A percentile compares a stretch with the other conserved stretches of the same genome.
Conservation (phyloP, 306 rosid species). For the Albizia julibrissin region DNA sequence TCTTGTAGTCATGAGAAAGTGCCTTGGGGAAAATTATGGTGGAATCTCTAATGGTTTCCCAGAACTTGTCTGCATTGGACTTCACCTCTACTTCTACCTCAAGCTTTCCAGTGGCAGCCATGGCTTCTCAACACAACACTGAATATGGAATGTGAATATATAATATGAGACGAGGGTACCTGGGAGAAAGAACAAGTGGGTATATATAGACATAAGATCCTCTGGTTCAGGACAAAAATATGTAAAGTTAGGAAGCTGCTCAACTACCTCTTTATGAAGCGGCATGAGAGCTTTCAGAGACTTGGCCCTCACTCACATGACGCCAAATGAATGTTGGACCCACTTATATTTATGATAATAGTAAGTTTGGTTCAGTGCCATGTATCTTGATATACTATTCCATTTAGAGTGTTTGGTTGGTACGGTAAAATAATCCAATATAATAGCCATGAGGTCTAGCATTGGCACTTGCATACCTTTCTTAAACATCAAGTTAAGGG, state of each 20-base stretch:
- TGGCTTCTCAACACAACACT: not conserved
- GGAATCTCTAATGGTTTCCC: constrained; percentile 35
- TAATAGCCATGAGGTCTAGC: too few relatives aligned
- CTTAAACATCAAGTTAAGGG: too few relatives aligned
- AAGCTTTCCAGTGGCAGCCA: constrained; percentile 48
- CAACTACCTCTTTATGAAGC: constrained; percentile 33
- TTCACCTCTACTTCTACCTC: constrained; percentile 46
- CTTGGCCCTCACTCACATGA: not conserved
- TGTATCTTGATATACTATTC: too few relatives aligned
- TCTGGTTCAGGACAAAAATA: not conserved
- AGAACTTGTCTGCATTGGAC: constrained; percentile 36
- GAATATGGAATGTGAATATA: constrained; percentile 8
- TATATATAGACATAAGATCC: not conserved
- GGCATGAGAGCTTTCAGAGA: not conserved
- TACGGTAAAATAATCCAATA: too few relatives aligned
- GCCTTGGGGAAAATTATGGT: constrained; percentile 39
- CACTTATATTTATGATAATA: not conserved
- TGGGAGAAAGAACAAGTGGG: not conserved
- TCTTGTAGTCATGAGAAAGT: constrained; percentile 73
- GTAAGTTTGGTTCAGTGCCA: too few relatives aligned
- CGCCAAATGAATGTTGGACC: not conserved
- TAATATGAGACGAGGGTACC: constrained; percentile 13
- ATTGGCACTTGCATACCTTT: too few relatives aligned
- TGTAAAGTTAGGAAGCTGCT: constrained; percentile 33
- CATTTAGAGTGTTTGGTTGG: too few relatives aligned